Base-by-base conservation (phyloP, 352 stramenopile species). In the Globisporangium okanoganense region DNA sequence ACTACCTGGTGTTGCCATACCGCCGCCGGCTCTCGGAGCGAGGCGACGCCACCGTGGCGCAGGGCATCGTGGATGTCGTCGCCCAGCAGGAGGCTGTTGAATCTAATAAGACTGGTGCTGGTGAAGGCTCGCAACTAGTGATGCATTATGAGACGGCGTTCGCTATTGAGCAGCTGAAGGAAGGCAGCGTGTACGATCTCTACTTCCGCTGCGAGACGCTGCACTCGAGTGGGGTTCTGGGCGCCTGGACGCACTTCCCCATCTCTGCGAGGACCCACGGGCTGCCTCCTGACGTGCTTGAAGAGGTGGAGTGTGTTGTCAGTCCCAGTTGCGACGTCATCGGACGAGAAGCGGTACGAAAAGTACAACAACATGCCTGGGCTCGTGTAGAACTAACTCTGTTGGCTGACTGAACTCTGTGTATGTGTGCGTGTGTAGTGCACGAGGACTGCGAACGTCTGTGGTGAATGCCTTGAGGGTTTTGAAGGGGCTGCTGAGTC, bases 151-250 rank as follows among this genome's bases (percentile, higher is more conserved):
- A 35, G 4, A 43, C 56, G 8, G 44, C 36, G 14, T 88, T 94
- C 51, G 47, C 73, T 4, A 71, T 90, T 29, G 70, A 79, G 5
- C 69, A 67, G 8, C 69, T 94, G 3, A 70, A 65, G 3, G 78
- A 87, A 45, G 79, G 78, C 20, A 91, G 72, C 2, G 54, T 69
- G 9, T 91, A 93, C 52, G 79, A 90, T 33, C 58, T 94, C 36
- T 94, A 86, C 73, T 71, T 94, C 29, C 72, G 82, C 7, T 62
- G 79, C 1, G 85, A 94, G 72, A 92, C 83, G 1, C 71, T 93
- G n/a, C 64, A 78, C 31, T 93, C 83, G 48, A 75, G 68, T 25
- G 85, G 85, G 2, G 85, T 94, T 14, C 74, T 88, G 40, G 75
- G 85, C 29, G 58, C 77, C 5, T 92, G 82, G 82, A 72, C 75